Conservation (phyloP, 768 basidiomycete genomes). For the Brasilioporus rufonigricans region DNA sequence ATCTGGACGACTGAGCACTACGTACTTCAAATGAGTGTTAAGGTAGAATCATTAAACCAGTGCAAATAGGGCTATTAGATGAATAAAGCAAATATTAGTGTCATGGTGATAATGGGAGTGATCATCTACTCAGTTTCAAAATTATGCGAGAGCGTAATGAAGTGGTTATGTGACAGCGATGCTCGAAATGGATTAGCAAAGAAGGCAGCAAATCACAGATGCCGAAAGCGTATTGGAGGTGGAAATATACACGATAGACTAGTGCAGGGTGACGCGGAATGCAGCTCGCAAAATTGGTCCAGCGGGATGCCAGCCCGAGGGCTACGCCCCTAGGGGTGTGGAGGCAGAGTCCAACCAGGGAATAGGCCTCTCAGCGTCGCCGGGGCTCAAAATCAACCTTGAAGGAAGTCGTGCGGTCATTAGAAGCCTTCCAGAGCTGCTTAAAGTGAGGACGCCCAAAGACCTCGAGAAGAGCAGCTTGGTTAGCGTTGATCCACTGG, state of each 20-base stretch:
- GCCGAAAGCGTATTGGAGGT: slow-evolving; percentile 19
- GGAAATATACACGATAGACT: slow-evolving; percentile 16
- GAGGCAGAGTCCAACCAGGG: slow-evolving; percentile 6
- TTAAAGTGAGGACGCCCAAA: slow-evolving; percentile 73
- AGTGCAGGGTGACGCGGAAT: slow-evolving; percentile 9
- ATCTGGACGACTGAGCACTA: slow-evolving; percentile 9
- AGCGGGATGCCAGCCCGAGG: slow-evolving; percentile 21
- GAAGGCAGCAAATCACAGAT: slow-evolving; percentile 29
- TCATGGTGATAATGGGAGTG: slow-evolving; percentile 27
- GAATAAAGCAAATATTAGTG: slow-evolving; percentile 34
- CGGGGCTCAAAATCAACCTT: slow-evolving; percentile 64
- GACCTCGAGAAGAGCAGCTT: slow-evolving; percentile 63
- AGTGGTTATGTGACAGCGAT: slow-evolving; percentile 41
- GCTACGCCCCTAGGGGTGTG: slow-evolving; percentile 6
- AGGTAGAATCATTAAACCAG: slow-evolving; percentile 31
- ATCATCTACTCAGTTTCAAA: slow-evolving; percentile 30
- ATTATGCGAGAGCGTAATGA: slow-evolving; percentile 38
- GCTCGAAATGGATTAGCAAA: slow-evolving; percentile 21
- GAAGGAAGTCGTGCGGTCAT: slow-evolving; percentile 67
- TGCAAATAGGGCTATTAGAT: slow-evolving; percentile 25
- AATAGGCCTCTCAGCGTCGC: slow-evolving; percentile 29
- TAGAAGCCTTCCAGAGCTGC: slow-evolving; percentile 69
- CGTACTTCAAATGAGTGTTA: slow-evolving; percentile 26
- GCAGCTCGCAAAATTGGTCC: not conserved
- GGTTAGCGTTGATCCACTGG: slow-evolving; percentile 75